Percentiles rank a stretch among this genome's conserved stretches.
Evolutionary conservation across 176 grass and related monocot genomes (phyloP).

Genomic region (Avena atlantica): DNA sequence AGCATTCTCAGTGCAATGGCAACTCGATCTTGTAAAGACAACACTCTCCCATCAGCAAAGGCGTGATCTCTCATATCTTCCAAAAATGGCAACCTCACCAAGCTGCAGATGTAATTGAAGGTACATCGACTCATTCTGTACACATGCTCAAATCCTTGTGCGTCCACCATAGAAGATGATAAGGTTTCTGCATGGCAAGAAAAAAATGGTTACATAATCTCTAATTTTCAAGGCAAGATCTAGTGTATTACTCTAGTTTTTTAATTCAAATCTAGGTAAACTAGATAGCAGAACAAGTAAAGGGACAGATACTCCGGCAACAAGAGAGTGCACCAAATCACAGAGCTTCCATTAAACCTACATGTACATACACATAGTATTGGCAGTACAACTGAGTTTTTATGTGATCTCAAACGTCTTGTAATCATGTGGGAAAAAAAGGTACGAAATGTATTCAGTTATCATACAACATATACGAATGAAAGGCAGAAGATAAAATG

Average conservation of each 20-base stretch:
- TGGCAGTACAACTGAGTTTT: background rate
- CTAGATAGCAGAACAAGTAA: background rate
- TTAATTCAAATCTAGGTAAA: no score
- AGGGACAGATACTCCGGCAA: no score
- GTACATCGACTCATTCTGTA: background rate
- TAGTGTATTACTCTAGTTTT: background rate
- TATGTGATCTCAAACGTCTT: background rate
- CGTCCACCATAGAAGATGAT: background rate
- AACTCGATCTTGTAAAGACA: conserved; percentile 58
- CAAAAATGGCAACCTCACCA: background rate
- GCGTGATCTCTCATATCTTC: background rate
- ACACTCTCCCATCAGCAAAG: background rate
- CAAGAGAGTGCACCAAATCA: no score
- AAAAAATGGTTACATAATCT: background rate
- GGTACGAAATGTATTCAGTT: background rate
- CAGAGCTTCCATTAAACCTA: no score
- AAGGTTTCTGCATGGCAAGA: background rate
- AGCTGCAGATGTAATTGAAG: background rate
- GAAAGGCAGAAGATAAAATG: background rate
- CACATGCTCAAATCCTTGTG: background rate
- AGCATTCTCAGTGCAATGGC: background rate
- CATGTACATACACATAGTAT: background rate
- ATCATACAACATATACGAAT: background rate
- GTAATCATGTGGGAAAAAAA: background rate
- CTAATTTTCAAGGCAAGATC: background rate